These are phyloP conservation scores for Zea luxurians DNA, from an alignment of 176 grass and related monocot genomes.

Conservation along the genomic window DNA sequence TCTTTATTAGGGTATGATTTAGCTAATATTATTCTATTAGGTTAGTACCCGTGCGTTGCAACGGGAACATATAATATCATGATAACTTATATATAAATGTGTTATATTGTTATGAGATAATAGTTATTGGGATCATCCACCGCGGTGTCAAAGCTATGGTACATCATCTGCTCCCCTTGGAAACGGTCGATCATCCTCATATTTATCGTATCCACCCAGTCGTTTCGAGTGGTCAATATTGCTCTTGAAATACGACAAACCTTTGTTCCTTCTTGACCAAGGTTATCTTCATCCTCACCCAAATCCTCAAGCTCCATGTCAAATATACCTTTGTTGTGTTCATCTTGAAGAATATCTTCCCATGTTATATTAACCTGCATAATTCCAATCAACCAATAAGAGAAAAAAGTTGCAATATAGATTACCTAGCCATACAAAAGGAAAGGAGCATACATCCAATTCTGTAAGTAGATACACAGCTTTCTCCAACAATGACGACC, in stretches of 20 bases:
- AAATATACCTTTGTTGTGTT: conserved; percentile 83
- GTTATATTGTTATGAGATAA: too few species aligned
- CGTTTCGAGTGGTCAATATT: background rate
- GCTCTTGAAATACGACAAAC: conserved; percentile 44
- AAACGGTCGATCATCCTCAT: background rate
- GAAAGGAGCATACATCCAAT: conserved; percentile 68
- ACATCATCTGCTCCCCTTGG: too few species aligned
- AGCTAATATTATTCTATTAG: too few species aligned
- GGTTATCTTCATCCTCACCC: conserved; percentile 43
- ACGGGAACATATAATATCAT: too few species aligned
- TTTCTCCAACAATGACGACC: conserved; percentile 65
- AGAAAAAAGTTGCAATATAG: conserved; percentile 24
- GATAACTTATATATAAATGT: too few species aligned
- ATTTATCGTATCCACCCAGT: background rate
- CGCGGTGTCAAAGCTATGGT: too few species aligned
- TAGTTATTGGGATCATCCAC: too few species aligned
- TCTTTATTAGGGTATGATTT: too few species aligned
- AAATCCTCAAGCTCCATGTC: conserved; percentile 95
- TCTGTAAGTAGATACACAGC: conserved; percentile 82
- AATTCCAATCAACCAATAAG: conserved; percentile 35
- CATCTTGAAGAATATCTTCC: conserved; percentile 82
- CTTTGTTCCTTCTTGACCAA: conserved; percentile 51
- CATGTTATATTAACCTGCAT: conserved; percentile 84
- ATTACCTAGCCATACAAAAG: conserved; percentile 10
- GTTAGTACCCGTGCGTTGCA: too few species aligned